Conservation (phyloP, 2,329 filamentous ascomycete species). For the Fusarium nanum region DNA sequence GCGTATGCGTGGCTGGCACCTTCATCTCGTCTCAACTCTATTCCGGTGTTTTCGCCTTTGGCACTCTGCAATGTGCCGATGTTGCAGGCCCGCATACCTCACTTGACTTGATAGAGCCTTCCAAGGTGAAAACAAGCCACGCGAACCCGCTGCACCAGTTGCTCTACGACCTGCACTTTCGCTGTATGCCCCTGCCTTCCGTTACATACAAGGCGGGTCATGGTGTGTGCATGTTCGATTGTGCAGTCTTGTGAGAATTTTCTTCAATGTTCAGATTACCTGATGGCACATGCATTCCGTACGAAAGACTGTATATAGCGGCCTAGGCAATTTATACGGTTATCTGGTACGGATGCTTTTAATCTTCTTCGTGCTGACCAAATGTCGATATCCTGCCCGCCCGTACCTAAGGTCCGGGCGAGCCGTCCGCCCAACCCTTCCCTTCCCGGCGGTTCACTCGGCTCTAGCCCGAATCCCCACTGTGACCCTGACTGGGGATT, state of each 20-base stretch:
- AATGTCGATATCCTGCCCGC: constrained; percentile 46
- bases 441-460: constrained; percentile 54
- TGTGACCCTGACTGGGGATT: constrained; percentile 49
- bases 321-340: background rate
- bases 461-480: constrained; percentile 54
- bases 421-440: constrained; percentile 42
- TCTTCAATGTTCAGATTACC: constrained; percentile 1
- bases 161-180: constrained; percentile 21
- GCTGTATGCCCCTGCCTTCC: constrained; percentile 33
- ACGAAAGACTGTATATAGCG: constrained; percentile 1
- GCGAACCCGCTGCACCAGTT: constrained; percentile 25
- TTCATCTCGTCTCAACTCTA: constrained; percentile 38
- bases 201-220: constrained; percentile 45
- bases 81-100: constrained; percentile 8
- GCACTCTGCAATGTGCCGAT: background rate
- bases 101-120: constrained; percentile 30
- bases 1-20: constrained; percentile 20
- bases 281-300: constrained; percentile 7
- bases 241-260: constrained; percentile 10
- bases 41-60: constrained; percentile 2
- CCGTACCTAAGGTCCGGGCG: constrained; percentile 35
- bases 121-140: constrained; percentile 21
- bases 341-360: constrained; percentile 7
- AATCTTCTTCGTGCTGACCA: constrained; percentile 34
- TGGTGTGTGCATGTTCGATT: constrained; percentile 24